Conservation (phyloP, 495 filamentous ascomycete genomes). For the Talaromyces liani region DNA sequence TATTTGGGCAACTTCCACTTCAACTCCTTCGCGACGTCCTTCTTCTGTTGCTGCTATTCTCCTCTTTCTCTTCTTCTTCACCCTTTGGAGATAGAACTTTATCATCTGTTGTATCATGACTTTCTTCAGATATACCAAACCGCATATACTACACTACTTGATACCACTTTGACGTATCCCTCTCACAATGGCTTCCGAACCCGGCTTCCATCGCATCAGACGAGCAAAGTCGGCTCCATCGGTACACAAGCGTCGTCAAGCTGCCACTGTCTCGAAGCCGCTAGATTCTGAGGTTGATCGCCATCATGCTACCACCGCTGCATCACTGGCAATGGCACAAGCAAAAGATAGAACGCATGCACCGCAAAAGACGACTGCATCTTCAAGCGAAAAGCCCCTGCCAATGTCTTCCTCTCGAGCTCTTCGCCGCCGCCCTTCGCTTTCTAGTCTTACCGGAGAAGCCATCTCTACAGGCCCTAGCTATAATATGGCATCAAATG, state of each 20-base stretch:
- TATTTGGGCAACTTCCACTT: background rate
- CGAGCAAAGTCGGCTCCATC: constrained; percentile 60
- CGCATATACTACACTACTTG: constrained; percentile 1
- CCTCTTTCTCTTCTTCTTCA: background rate
- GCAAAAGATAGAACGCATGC: constrained; percentile 39
- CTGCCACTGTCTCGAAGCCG: constrained; percentile 24
- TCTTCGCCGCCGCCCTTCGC: constrained; percentile 16
- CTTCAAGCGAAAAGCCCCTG: constrained; percentile 17
- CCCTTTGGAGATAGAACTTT: background rate
- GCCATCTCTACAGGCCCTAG: constrained; percentile 9
- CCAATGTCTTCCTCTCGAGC: constrained; percentile 34
- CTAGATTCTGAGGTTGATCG: constrained; percentile 49
- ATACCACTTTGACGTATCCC: background rate
- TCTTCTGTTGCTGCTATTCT: background rate
- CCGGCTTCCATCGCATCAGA: constrained; percentile 37
- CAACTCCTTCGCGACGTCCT: background rate
- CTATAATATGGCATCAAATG: background rate
- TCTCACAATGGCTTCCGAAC: constrained; percentile 23
- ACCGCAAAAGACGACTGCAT: constrained; percentile 23
- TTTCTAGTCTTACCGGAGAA: constrained; percentile 11
- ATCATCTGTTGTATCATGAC: constrained; percentile 4
- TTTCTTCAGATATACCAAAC: constrained; percentile 2
- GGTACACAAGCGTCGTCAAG: constrained; percentile 30
- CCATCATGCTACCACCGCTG: constrained; percentile 59
- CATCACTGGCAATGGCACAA: constrained; percentile 55